Base-by-base conservation (phyloP, 2,329 filamentous ascomycete genomes). In the Phaeophleospora eucalypticola region DNA sequence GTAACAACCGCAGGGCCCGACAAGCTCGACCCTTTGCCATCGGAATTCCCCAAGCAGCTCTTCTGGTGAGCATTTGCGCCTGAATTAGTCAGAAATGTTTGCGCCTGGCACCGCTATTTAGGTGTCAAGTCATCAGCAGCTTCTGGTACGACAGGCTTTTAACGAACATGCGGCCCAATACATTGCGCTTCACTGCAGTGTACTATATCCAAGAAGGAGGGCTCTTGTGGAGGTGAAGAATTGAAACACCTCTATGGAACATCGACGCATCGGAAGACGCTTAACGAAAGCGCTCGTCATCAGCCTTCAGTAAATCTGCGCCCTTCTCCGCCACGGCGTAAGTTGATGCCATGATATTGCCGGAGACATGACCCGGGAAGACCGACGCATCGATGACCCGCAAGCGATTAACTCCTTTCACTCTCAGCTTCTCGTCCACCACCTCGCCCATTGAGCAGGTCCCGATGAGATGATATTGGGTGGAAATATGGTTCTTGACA, bases 381-480 rank as follows among this genome's bases (percentile, higher is more conserved):
- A 66, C 71, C 64, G 20, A 63, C 3, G 64, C 64, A 55, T 66
- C 65, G 33, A 65, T 60, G 3, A 66, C 60, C 1, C 64, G 56
- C 47, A 66, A 39, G 2, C 54, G 45, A 9, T 59, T 43, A 4
- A 58, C 58, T 0, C 64, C 64, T 43, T 61, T 62, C 2, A 67
- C 62, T 41, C 53, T 58, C 43, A 65, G 43, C 36, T 57, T 45
- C 9, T 53, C 43, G 43, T 65, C 61, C 14, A 65, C 61, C 4
- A 64, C 63, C 14, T 61, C 62, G 6, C 62, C 63, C 60, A 64
- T 63, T 2, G 67, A 65, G 36, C 65, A 66, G 9, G 66, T 68
- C 7, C 68, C 68, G 15, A 67, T 64, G 8, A 67, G 57, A 58
- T 74, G 71, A 56, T 70, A 74, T 46, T 64, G 58, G 7, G 62